Percentiles rank a stretch among this genome's conserved stretches.
These are phyloP conservation scores for Straminergon stramineum DNA, from an alignment of 225 moss, liverwort and hornwort genomes.

Conservation along the genomic window DNA sequence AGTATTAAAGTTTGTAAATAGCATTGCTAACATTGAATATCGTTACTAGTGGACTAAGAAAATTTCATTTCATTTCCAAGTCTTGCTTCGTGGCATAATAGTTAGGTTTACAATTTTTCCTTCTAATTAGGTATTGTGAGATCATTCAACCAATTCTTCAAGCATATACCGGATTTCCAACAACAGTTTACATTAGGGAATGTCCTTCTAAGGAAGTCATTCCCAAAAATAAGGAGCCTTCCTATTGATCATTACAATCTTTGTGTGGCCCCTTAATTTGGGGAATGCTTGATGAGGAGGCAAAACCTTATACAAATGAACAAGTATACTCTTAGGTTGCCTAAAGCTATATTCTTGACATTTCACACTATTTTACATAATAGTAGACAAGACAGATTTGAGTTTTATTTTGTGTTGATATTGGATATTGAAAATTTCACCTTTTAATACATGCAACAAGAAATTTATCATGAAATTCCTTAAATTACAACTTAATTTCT, in stretches of 20 bases:
- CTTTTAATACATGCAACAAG: too few relatives aligned
- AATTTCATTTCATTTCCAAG: background rate
- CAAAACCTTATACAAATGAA: background rate
- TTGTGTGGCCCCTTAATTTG: background rate
- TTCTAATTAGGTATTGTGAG: background rate
- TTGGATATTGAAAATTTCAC: background rate
- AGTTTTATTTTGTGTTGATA: background rate
- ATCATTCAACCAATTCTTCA: background rate
- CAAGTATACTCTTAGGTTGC: fast-evolving
- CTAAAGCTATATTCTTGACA: background rate
- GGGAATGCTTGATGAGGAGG: background rate
- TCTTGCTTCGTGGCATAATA: fast-evolving
- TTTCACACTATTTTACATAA: background rate
- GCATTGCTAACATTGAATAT: background rate
- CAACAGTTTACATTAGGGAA: fast-evolving
- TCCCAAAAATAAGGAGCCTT: background rate
- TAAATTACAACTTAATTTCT: too few relatives aligned
- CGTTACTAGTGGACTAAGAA: background rate
- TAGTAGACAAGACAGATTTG: background rate
- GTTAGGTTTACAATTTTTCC: fast-evolving
- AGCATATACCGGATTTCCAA: background rate
- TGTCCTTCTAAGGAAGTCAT: background rate
- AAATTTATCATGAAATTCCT: too few relatives aligned
- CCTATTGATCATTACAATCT: background rate
- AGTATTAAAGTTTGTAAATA: background rate